Evolutionary conservation across 2,329 filamentous ascomycete species (phyloP), one percentile per base, ranked within the genome.

Genomic region (Atkinsonella hypoxylon): DNA sequence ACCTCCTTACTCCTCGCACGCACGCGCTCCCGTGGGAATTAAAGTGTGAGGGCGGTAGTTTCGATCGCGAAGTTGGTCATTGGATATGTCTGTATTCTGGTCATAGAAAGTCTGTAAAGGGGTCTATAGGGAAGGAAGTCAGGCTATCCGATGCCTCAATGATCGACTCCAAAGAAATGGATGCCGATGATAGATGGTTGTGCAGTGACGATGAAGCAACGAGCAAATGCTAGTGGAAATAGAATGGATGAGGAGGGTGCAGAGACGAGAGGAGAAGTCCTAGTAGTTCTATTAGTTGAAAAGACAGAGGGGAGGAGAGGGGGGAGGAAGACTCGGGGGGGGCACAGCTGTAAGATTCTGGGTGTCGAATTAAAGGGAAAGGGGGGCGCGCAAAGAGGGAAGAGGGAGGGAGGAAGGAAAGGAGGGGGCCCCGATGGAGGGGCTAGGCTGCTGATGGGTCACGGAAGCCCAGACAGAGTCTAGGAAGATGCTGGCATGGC

Each of bases 21-120:
- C 75, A 71, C 75, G 74, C 76, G 72, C 74, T 80, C 77, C 77
- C 80, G 79, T 82, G 73, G 74, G 76, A 70, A 79, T 83, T 79
- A 84, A 83, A 83, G 81, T 75, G 79, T 82, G 78, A 76, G 77
- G 73, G 70, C 70, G 65, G 65, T 69, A 73, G 73, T 74, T 73
- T 73, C 57, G 70, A 59, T 63, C 60, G 65, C 68, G 57, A 59
- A 65, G 59, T 61, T 75, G 68, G 70, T 81, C 79, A 82, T 82
- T 70, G 66, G 68, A 63, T 58, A 62, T 58, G 62, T 56, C 57
- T 62, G 65, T 67, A 67, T 65, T 59, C 62, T 67, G 62, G 62
- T 69, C 67, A 69, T 70, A 63, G 66, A 68, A 67, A 61, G 63
- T 63, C 60, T 68, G 59, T 60, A 64, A 43, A 36, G 34, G 61